Evolutionary conservation across 1,284 basidiomycete genomes (phyloP).

Genomic region (Rhodotorula sp.): DNA sequence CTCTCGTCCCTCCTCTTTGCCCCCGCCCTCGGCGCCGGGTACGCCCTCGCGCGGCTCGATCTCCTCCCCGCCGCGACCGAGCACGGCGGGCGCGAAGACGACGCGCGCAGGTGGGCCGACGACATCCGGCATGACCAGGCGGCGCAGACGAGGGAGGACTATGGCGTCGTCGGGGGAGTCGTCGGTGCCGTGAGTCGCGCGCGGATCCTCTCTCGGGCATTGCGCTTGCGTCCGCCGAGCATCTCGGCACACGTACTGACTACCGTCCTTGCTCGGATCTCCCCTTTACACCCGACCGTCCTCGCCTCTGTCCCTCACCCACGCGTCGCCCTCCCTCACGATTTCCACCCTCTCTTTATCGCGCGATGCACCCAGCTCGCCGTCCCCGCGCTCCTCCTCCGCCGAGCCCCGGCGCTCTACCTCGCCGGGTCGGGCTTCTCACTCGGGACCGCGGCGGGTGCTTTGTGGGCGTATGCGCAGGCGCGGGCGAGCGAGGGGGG

Average conservation of each 20-base stretch:
- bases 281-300: not conserved
- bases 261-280: not conserved
- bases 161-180: not conserved
- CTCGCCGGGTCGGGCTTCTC: slow-evolving; percentile 31
- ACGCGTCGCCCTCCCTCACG: too few species aligned
- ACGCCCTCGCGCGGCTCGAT: not conserved
- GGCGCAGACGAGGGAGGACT: not conserved
- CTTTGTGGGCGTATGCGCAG: slow-evolving; percentile 31
- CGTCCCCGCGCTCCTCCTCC: slow-evolving; percentile 38
- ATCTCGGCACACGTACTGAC: too few species aligned
- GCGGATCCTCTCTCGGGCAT: not conserved
- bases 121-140: not conserved
- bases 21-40: not conserved
- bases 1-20: not conserved
- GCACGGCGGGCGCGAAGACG: not conserved
- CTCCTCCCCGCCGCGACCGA: too few species aligned
- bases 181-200: not conserved
- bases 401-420: slow-evolving; percentile 33
- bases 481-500: slow-evolving; percentile 16
- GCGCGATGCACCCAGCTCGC: slow-evolving; percentile 18
- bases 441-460: slow-evolving; percentile 40
- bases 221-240: too few species aligned
- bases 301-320: not conserved
- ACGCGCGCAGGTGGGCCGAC: not conserved
- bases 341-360: too few species aligned